Conservation (phyloP, 371 early-diverging fungal species). For the Mucor racemosus region DNA sequence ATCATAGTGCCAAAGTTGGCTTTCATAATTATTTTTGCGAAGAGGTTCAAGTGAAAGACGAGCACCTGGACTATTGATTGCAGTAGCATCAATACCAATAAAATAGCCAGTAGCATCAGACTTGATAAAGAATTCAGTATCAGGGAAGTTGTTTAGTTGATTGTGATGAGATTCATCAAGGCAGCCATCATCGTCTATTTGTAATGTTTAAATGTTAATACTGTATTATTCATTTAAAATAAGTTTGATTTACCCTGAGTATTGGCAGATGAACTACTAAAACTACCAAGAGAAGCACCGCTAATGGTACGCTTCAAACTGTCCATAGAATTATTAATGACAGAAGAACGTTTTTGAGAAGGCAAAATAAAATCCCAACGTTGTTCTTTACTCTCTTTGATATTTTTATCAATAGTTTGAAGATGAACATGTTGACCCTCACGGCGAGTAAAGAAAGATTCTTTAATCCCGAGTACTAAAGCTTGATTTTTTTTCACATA, state of each 20-base stretch:
- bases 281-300: slow-evolving; percentile 32
- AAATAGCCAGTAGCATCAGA: slow-evolving; percentile 42
- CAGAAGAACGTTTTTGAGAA: slow-evolving; percentile 27
- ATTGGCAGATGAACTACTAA: slow-evolving; percentile 9
- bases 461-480: slow-evolving; percentile 60
- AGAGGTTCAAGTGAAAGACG: slow-evolving; percentile 43
- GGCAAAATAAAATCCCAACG: slow-evolving; percentile 49
- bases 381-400: slow-evolving; percentile 43
- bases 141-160: slow-evolving; percentile 36
- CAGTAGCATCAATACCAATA: slow-evolving; percentile 42
- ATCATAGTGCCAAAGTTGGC: slow-evolving; percentile 62
- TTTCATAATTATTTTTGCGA: slow-evolving; percentile 37
- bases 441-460: slow-evolving; percentile 49
- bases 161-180: slow-evolving; percentile 31
- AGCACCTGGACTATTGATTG: slow-evolving; percentile 28
- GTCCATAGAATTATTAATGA: slow-evolving; percentile 10
- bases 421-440: slow-evolving; percentile 54
- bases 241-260: not conserved
- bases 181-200: slow-evolving; percentile 32
- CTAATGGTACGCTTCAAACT: slow-evolving; percentile 35
- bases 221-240: too few species aligned
- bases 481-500: slow-evolving; percentile 40
- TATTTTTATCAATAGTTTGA: slow-evolving; percentile 34
- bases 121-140: slow-evolving; percentile 46
- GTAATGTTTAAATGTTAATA: not conserved